Percentiles rank a stretch among this genome's conserved stretches.
phyloP scores from a whole-genome alignment of 1,284 basidiomycete species.

The Trichosporon sp. region DNA sequence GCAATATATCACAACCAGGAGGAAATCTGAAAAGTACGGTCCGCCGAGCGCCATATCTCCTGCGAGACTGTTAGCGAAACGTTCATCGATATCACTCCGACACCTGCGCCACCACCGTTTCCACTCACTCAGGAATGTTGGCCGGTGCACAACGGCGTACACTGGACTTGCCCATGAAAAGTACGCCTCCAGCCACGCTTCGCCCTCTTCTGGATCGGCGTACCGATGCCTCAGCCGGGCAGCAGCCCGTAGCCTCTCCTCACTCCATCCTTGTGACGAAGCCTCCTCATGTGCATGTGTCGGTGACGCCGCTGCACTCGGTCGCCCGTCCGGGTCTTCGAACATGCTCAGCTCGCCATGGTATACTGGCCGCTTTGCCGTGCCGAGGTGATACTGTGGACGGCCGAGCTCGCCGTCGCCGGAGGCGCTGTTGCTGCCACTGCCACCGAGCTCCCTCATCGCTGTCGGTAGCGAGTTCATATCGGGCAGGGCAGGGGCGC shows the following conservation, averaged over 20 bases:
- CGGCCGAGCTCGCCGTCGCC: slow-evolving; percentile 14
- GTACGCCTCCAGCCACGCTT: slow-evolving; percentile 19
- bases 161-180: slow-evolving; percentile 21
- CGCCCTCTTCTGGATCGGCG: slow-evolving; percentile 22
- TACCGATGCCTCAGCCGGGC: slow-evolving; percentile 20
- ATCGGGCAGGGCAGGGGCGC: not conserved
- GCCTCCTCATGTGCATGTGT: not conserved
- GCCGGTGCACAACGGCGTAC: slow-evolving; percentile 16
- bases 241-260: slow-evolving; percentile 14
- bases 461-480: not conserved
- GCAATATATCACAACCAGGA: slow-evolving; percentile 22
- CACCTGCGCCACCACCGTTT: not conserved
- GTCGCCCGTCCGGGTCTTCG: slow-evolving; percentile 13
- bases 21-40: slow-evolving; percentile 22
- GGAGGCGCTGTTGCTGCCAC: not conserved
- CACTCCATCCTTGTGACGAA: slow-evolving; percentile 8
- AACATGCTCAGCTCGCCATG: slow-evolving; percentile 14
- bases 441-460: not conserved
- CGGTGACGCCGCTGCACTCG: slow-evolving; percentile 2
- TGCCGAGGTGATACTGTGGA: slow-evolving; percentile 19
- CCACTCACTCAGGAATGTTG: slow-evolving; percentile 12
- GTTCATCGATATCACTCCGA: no score
- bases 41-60: slow-evolving; percentile 25
- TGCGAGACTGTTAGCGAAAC: not conserved
- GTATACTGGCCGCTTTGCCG: slow-evolving; percentile 18